phyloP scores from a whole-genome alignment of 441 rosid genomes.

The Erodium moschatum region DNA sequence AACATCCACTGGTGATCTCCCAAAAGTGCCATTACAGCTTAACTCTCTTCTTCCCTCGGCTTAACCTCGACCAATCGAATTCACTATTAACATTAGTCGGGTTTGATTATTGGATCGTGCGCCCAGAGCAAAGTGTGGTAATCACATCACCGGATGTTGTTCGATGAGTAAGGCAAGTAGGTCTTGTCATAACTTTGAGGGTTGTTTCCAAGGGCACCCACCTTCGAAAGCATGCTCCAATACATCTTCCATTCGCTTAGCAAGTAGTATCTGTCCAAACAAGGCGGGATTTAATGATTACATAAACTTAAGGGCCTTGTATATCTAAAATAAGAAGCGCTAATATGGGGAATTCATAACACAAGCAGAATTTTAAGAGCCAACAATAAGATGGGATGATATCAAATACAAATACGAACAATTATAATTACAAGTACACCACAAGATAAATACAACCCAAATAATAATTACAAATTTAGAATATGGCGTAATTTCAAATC shows the following conservation, averaged over 20 bases:
- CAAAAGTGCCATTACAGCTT: not conserved
- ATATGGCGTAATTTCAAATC: too few relatives aligned
- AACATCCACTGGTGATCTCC: not conserved
- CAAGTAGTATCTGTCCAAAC: constrained; percentile 23
- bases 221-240: constrained; percentile 89
- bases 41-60: not conserved
- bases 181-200: constrained; percentile 55
- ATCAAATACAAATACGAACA: too few relatives aligned
- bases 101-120: not conserved
- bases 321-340: too few relatives aligned
- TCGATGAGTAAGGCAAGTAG: not conserved
- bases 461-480: too few relatives aligned
- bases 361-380: too few relatives aligned
- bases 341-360: too few relatives aligned
- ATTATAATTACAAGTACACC: too few relatives aligned
- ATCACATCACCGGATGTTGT: not conserved
- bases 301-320: too few relatives aligned
- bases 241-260: constrained; percentile 90
- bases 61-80: not conserved
- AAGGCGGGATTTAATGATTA: too few relatives aligned
- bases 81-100: not conserved
- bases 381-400: too few relatives aligned
- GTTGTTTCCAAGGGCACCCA: constrained; percentile 84
- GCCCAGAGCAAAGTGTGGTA: not conserved
- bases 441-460: too few relatives aligned